Base-by-base conservation (phyloP, 2,329 filamentous ascomycete species). In the Monilinia vaccinii-corymbosi region DNA sequence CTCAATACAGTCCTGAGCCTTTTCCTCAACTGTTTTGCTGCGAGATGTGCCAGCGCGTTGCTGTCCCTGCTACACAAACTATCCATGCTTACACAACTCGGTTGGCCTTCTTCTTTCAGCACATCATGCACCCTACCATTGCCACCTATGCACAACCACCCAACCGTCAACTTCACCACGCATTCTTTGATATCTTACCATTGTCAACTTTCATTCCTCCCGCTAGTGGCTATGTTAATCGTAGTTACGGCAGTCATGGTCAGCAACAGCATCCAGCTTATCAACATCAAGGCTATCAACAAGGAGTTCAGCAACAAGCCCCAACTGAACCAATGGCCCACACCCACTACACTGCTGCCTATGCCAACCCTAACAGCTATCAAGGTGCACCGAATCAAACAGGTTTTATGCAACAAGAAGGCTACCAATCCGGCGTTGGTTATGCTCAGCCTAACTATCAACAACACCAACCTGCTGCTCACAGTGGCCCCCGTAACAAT, bases 41-140 rank as follows among this genome's bases (percentile, higher is more conserved):
- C 16, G 46, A 23, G 2, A 31, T 18, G 7, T 40, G 34, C 28
- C 56, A 51, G 28, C 46, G 56, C 2, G 25, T 23, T 25, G 16
- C 28, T 23, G 3, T 13, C n/a, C 25, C 25, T 23, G 3, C 36
- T 6, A 10, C n/a, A 4, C 34, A 28, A 0, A n/a, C 4, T 1
- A 31, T 51, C 1, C 28, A 58, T n/a, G 56, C 56, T 18, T 58
- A 58, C n/a, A 58, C 56, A 2, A 58, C 56, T 16, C 46, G 56
- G 0, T 23, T 58, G 5, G 36, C 46, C 0, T 51, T 51, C 7
- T 58, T 58, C 6, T 2, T 25, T 0, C 8, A 42, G 0, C 38
- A 58, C 3, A 9, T 44, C 5, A 4, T 32, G 6, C 56, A 58
- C 28, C 56, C 56, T 9, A 51, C 46, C 2, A 8, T 58, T 13